phyloP scores from a whole-genome alignment of 1,284 basidiomycete genomes.

The Austroboletus niveus region DNA sequence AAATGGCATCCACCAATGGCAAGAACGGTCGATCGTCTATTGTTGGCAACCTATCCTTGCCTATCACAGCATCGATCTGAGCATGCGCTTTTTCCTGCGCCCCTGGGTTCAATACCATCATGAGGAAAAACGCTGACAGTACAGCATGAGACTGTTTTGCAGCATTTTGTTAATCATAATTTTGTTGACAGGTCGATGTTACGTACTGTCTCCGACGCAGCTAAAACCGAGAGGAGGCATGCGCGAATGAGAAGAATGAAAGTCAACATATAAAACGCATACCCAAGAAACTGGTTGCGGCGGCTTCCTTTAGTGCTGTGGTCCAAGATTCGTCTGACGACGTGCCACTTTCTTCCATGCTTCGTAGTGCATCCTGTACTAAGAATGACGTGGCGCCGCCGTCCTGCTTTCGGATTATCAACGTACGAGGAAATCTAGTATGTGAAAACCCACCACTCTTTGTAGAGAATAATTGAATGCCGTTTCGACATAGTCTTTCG shows the following conservation, averaged over 20 bases:
- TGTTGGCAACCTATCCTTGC: conserved; percentile 10
- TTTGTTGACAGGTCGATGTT: background rate
- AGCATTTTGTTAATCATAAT: background rate
- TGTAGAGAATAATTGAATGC: conserved; percentile 16
- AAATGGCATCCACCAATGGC: conserved; percentile 19
- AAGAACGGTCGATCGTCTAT: conserved; percentile 12
- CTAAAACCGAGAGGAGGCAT: background rate
- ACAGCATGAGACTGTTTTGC: conserved; percentile 5
- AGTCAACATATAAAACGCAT: background rate
- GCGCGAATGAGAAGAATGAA: background rate
- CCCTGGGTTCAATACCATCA: conserved; percentile 15
- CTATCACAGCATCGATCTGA: conserved; percentile 14
- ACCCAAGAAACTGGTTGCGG: conserved; percentile 15
- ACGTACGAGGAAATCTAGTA: background rate
- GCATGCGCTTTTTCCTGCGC: conserved; percentile 14
- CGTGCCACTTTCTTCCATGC: conserved; percentile 4
- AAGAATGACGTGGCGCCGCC: conserved; percentile 6
- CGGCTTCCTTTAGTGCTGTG: conserved; percentile 7
- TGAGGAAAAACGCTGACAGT: conserved; percentile 14
- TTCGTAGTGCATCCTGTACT: conserved; percentile 12
- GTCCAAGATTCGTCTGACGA: background rate
- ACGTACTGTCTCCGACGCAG: conserved; percentile 16
- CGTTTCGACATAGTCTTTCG: conserved; percentile 8
- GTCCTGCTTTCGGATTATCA: background rate
- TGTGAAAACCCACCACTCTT: conserved; percentile 2